Conservation (phyloP, 1,284 basidiomycete species). For the Melampsora americana region DNA sequence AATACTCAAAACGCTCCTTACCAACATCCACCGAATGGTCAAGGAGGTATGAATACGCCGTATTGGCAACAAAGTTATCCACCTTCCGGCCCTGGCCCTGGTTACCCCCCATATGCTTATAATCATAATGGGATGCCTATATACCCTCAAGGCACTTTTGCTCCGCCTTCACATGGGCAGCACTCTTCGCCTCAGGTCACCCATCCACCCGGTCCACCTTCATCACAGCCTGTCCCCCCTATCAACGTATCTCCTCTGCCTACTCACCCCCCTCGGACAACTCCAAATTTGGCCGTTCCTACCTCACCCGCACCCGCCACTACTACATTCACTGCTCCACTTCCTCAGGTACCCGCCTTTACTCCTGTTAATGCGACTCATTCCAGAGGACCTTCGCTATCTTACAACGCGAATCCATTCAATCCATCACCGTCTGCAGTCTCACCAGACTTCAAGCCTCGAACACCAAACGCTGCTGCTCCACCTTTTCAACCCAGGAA, state of each 20-base stretch:
- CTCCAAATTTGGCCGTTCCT: constrained; percentile 27
- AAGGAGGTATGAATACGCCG: constrained; percentile 4
- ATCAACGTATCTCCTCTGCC: neutral
- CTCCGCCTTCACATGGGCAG: constrained; percentile 28
- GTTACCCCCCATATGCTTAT: constrained; percentile 38
- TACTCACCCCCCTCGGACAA: neutral
- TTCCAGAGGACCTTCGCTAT: constrained; percentile 36
- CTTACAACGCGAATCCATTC: constrained; percentile 39
- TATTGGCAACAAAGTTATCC: constrained; percentile 38
- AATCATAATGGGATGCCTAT: constrained; percentile 33
- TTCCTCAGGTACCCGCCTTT: neutral
- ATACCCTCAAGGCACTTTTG: constrained; percentile 34
- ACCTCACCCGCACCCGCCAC: constrained; percentile 30
- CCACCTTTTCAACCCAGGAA: constrained; percentile 34
- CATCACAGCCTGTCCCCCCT: constrained; percentile 18
- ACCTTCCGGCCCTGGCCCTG: constrained; percentile 22
- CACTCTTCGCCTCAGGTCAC: constrained; percentile 25
- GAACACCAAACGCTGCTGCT: constrained; percentile 33
- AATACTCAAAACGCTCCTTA: constrained; percentile 21
- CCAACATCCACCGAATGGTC: constrained; percentile 21
- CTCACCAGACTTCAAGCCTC: constrained; percentile 39
- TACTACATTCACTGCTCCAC: constrained; percentile 11
- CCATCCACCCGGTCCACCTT: constrained; percentile 22
- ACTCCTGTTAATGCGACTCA: constrained; percentile 20
- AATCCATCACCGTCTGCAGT: constrained; percentile 18